Evolutionary conservation across 257 asterid species (phyloP).

Genomic region (Euphrasia confusa): DNA sequence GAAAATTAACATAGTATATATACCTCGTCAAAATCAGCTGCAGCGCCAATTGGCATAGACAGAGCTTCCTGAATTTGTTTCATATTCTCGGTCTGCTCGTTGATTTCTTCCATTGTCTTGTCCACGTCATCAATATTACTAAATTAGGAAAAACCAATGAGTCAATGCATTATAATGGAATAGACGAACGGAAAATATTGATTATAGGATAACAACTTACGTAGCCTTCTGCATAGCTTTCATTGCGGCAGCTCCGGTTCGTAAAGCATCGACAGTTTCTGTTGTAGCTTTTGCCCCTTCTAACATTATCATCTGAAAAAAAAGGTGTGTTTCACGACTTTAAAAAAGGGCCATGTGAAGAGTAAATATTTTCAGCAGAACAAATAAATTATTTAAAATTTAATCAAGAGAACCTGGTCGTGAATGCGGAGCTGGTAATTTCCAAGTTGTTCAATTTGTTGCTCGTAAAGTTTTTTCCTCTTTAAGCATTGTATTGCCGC

Average conservation of each 20-base stretch:
- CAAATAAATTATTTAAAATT: constrained; percentile 6
- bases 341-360: background rate
- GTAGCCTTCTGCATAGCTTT: constrained; percentile 89
- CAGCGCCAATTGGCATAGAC: constrained; percentile 61
- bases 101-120: constrained; percentile 91
- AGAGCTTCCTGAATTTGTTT: constrained; percentile 74
- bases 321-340: constrained; percentile 16
- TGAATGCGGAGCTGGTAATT: constrained; percentile 82
- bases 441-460: constrained; percentile 74
- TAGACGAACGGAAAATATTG: background rate
- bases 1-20: background rate
- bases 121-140: constrained; percentile 80
- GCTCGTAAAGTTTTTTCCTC: constrained; percentile 77
- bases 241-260: constrained; percentile 88
- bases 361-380: constrained; percentile 9
- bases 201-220: constrained; percentile 36
- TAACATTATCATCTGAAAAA: constrained; percentile 67
- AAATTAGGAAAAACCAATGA: constrained; percentile 17
- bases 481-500: constrained; percentile 88
- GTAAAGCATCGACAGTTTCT: constrained; percentile 82
- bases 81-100: constrained; percentile 84
- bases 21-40: constrained; percentile 84
- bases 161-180: too few species aligned
- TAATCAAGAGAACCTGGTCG: constrained; percentile 54
- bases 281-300: constrained; percentile 91